Evolutionary conservation across 2,329 filamentous ascomycete species (phyloP).

Genomic region (Leptographium wingfieldii): DNA sequence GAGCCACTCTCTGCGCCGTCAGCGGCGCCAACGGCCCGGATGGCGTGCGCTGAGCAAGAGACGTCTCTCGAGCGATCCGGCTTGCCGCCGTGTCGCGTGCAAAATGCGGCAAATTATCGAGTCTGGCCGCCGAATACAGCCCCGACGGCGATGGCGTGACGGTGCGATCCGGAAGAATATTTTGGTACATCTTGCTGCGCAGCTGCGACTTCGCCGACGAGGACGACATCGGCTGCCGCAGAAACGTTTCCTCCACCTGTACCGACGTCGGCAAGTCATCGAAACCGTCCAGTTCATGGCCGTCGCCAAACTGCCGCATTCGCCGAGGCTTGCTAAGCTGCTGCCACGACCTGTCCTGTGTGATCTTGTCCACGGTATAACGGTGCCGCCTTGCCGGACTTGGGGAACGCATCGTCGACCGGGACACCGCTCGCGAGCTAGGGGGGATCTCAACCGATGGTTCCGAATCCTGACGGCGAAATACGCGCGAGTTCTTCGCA

Average conservation of each 20-base stretch:
- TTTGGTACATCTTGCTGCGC: slow-evolving; percentile 44
- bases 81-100: slow-evolving; percentile 54
- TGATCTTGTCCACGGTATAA: slow-evolving; percentile 23
- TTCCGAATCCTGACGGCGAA: slow-evolving; percentile 76
- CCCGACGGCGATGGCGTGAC: slow-evolving; percentile 39
- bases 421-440: slow-evolving; percentile 43
- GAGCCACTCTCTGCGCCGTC: slow-evolving; percentile 40
- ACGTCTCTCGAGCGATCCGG: slow-evolving; percentile 50
- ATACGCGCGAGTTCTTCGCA: slow-evolving; percentile 55
- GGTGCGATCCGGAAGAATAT: slow-evolving; percentile 39
- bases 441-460: slow-evolving; percentile 46
- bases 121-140: slow-evolving; percentile 43
- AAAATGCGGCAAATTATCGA: slow-evolving; percentile 46
- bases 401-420: slow-evolving; percentile 45
- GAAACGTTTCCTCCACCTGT: slow-evolving; percentile 66
- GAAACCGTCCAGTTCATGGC: slow-evolving; percentile 82
- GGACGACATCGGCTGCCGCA: slow-evolving; percentile 63
- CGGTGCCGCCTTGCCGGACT: slow-evolving; percentile 39
- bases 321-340: slow-evolving; percentile 62
- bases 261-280: slow-evolving; percentile 88
- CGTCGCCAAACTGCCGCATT: slow-evolving; percentile 72
- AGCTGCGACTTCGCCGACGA: slow-evolving; percentile 51
- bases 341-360: slow-evolving; percentile 40
- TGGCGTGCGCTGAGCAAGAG: slow-evolving; percentile 45
- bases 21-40: slow-evolving; percentile 40